Percentiles rank a stretch among this genome's conserved stretches.
Evolutionary conservation across 257 asterid genomes (phyloP).

Genomic region (Petunia axillaris): DNA sequence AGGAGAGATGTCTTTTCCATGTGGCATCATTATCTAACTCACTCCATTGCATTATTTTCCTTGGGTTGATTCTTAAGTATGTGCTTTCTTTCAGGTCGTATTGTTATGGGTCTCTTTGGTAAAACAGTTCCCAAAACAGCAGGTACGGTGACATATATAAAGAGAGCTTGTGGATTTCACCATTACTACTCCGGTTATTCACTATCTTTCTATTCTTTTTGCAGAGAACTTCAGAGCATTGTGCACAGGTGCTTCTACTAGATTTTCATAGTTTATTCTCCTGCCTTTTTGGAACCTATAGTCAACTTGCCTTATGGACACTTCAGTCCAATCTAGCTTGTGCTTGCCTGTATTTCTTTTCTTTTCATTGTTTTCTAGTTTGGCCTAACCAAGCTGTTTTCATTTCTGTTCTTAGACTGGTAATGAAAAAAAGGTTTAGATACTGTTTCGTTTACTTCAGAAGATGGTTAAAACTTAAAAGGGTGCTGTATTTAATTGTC

Average conservation of each 20-base stretch:
- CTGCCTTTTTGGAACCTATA: not conserved
- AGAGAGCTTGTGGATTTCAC: slow-evolving; percentile 13
- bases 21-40: not conserved
- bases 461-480: not conserved
- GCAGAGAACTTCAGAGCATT: slow-evolving; percentile 95
- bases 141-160: slow-evolving; percentile 51
- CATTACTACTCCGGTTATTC: not conserved
- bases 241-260: slow-evolving; percentile 68
- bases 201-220: slow-evolving; percentile 35
- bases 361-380: not conserved
- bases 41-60: not conserved
- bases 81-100: slow-evolving; percentile 61
- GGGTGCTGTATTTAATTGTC: not conserved
- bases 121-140: slow-evolving; percentile 92
- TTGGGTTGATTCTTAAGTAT: not conserved
- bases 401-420: not conserved
- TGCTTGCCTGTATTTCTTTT: slow-evolving; percentile 2
- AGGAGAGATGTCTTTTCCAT: no score
- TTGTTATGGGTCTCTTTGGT: slow-evolving; percentile 92
- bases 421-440: not conserved
- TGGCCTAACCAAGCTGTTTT: not conserved
- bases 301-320: not conserved
- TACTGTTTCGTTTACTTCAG: not conserved
- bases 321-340: not conserved
- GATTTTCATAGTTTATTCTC: not conserved